A percentile compares a stretch with the other conserved stretches of the same genome.
Evolutionary conservation across 2,329 filamentous ascomycete genomes (phyloP).

Genomic region (Coleophoma crateriformis): DNA sequence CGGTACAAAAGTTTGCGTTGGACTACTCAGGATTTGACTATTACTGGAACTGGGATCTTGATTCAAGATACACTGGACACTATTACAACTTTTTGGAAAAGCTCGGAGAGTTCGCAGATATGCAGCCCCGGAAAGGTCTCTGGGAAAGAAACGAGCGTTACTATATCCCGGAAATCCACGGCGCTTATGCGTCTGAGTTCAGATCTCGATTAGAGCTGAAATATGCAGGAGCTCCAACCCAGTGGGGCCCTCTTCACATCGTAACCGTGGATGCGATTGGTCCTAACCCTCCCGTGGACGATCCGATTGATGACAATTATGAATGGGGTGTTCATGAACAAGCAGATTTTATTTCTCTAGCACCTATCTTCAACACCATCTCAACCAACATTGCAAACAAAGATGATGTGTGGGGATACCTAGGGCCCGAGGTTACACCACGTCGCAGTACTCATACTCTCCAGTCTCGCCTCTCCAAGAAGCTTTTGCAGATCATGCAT

Average conservation of each 20-base stretch:
- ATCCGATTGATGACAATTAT: slow-evolving; percentile 59
- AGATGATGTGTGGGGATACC: slow-evolving; percentile 53
- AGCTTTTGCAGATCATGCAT: slow-evolving; percentile 71
- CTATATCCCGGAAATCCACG: slow-evolving; percentile 66
- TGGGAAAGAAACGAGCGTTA: slow-evolving; percentile 72
- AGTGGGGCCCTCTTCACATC: slow-evolving; percentile 59
- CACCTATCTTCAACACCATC: slow-evolving; percentile 73
- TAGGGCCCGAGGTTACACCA: slow-evolving; percentile 30
- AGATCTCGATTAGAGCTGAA: slow-evolving; percentile 52
- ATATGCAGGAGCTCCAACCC: slow-evolving; percentile 23
- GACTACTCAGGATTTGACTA: slow-evolving; percentile 76
- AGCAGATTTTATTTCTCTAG: slow-evolving; percentile 58
- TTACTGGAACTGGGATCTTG: slow-evolving; percentile 64
- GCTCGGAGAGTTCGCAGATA: slow-evolving; percentile 54
- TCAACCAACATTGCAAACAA: slow-evolving; percentile 69
- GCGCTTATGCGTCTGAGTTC: slow-evolving; percentile 62
- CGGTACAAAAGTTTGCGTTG: slow-evolving; percentile 69
- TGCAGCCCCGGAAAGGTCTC: slow-evolving; percentile 64
- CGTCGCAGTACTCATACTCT: slow-evolving; percentile 70
- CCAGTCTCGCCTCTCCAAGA: slow-evolving; percentile 66
- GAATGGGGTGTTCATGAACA: slow-evolving; percentile 73
- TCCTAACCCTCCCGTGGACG: slow-evolving; percentile 53
- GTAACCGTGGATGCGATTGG: slow-evolving; percentile 57
- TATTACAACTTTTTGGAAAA: slow-evolving; percentile 75
- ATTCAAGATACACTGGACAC: slow-evolving; percentile 73